phyloP scores from a whole-genome alignment of 1,284 basidiomycete genomes.

The Xerocomus tenax region DNA sequence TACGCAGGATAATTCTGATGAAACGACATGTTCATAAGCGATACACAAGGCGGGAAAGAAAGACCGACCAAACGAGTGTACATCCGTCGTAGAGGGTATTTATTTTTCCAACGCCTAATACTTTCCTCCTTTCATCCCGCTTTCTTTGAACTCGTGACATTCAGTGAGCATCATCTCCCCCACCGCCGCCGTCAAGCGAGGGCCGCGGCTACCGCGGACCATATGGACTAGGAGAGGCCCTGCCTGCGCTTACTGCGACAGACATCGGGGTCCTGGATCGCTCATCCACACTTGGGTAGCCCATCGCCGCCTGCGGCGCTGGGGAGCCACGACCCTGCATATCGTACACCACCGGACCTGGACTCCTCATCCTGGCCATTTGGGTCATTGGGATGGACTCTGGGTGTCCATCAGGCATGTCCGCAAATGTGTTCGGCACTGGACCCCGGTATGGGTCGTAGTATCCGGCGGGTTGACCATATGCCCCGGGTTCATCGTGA shows the following conservation, averaged over 20 bases:
- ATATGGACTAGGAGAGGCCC: slow-evolving; percentile 42
- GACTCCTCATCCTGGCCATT: slow-evolving; percentile 44
- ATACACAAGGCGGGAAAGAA: slow-evolving; percentile 3
- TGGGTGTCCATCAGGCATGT: slow-evolving; percentile 30
- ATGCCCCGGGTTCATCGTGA: slow-evolving; percentile 53
- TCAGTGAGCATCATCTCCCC: background rate
- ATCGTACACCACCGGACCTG: slow-evolving; percentile 36
- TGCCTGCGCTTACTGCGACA: slow-evolving; percentile 28
- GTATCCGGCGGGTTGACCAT: slow-evolving; percentile 36
- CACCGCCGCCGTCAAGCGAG: background rate
- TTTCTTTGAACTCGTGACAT: slow-evolving; percentile 10
- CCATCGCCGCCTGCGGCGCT: slow-evolving; percentile 34
- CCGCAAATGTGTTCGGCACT: slow-evolving; percentile 54
- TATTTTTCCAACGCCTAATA: slow-evolving; percentile 13
- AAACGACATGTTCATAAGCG: slow-evolving; percentile 7
- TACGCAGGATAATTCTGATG: slow-evolving; percentile 8
- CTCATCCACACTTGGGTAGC: slow-evolving; percentile 20
- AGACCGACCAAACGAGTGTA: slow-evolving; percentile 26
- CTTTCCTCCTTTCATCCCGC: slow-evolving; percentile 9
- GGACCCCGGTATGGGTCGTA: slow-evolving; percentile 75
- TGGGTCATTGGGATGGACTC: slow-evolving; percentile 75
- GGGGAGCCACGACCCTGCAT: slow-evolving; percentile 31
- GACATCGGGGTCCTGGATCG: slow-evolving; percentile 32
- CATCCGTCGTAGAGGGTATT: slow-evolving; percentile 16
- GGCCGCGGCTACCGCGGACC: slow-evolving; percentile 19